These are phyloP conservation scores for Leccinum insolens DNA, from an alignment of 1,284 basidiomycete species.

Conservation along the genomic window DNA sequence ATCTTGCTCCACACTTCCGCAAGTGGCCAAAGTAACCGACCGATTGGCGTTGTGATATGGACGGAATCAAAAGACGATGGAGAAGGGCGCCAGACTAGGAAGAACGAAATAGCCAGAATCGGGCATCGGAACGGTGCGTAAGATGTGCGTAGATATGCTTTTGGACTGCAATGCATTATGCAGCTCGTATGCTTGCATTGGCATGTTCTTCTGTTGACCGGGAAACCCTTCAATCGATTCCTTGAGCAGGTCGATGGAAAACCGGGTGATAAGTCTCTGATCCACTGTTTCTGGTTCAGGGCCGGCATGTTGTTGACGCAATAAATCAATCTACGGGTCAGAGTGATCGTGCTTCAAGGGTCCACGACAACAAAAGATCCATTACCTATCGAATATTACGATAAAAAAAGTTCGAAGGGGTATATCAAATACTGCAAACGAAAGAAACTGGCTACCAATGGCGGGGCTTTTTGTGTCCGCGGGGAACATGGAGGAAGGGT, in stretches of 20 bases:
- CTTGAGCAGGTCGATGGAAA: neutral
- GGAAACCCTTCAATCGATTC: constrained; percentile 51
- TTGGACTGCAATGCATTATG: constrained; percentile 54
- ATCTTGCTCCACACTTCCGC: constrained; percentile 63
- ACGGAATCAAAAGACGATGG: constrained; percentile 43
- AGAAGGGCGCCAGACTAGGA: constrained; percentile 55
- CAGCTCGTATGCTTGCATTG: constrained; percentile 70
- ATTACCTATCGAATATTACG: neutral
- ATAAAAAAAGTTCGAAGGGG: neutral
- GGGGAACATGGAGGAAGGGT: neutral
- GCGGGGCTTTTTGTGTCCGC: neutral
- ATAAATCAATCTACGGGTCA: neutral
- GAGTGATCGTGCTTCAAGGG: neutral
- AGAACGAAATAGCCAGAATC: constrained; percentile 53
- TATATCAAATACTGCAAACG: neutral
- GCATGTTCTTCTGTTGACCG: constrained; percentile 52
- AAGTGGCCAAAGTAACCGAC: constrained; percentile 78
- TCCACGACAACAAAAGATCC: neutral
- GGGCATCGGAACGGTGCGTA: constrained; percentile 52
- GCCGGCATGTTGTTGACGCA: neutral
- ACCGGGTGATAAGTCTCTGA: no score
- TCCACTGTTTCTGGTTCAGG: neutral
- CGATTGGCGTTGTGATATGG: constrained; percentile 54
- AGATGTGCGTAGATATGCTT: constrained; percentile 54
- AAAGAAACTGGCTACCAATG: neutral